Evolutionary conservation across 768 basidiomycete genomes (phyloP).

Genomic region (Amyloporia xantha): DNA sequence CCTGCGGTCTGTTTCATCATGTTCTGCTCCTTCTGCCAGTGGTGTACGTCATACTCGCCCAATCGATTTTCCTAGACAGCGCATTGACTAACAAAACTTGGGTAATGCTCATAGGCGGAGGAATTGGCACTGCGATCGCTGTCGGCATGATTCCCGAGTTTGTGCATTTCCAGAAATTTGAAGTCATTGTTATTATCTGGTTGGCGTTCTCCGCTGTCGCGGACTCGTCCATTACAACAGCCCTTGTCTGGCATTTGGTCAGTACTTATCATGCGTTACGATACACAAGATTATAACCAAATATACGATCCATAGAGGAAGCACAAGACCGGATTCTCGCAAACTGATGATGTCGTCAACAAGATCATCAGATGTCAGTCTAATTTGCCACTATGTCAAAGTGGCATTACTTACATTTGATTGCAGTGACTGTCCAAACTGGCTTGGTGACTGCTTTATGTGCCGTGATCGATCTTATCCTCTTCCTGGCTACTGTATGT

Average conservation of each 20-base stretch:
- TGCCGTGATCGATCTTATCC: slow-evolving; percentile 24
- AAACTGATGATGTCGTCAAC: slow-evolving; percentile 36
- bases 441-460: slow-evolving; percentile 30
- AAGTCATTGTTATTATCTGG: slow-evolving; percentile 34
- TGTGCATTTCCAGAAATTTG: slow-evolving; percentile 26
- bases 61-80: too few species aligned
- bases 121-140: slow-evolving; percentile 27
- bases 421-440: slow-evolving; percentile 32
- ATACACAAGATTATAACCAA: background rate
- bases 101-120: slow-evolving; percentile 22
- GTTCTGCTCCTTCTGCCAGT: slow-evolving; percentile 20
- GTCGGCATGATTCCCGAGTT: slow-evolving; percentile 28
- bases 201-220: slow-evolving; percentile 33
- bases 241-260: slow-evolving; percentile 40
- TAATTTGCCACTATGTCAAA: background rate
- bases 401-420: background rate
- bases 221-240: slow-evolving; percentile 37
- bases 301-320: slow-evolving; percentile 22
- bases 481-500: slow-evolving; percentile 26
- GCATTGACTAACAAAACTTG: background rate
- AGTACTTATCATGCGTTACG: slow-evolving; percentile 2
- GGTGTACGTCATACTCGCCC: slow-evolving; percentile 25
- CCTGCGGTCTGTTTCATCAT: slow-evolving; percentile 23
- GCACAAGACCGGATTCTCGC: slow-evolving; percentile 36
- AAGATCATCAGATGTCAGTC: slow-evolving; percentile 34